A percentile compares a stretch with the other conserved stretches of the same genome.
Evolutionary conservation across 805 yeast species (phyloP).

Genomic region (Kuraishia capsulata): DNA sequence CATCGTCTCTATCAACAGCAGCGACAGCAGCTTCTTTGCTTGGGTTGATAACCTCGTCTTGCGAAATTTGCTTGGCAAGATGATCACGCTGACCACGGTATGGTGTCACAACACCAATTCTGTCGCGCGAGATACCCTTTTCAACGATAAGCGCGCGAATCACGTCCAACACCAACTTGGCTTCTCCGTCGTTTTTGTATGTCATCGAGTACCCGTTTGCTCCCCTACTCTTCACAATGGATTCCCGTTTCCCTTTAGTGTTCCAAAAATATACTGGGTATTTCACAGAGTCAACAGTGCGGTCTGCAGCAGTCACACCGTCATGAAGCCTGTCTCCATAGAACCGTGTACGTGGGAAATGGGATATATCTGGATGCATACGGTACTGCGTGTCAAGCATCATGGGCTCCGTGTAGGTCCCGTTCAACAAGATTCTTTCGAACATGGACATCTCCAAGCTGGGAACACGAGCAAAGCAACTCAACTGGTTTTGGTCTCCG

Average conservation of each 20-base stretch:
- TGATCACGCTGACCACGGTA: slow-evolving; percentile 67
- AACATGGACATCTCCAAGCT: slow-evolving; percentile 58
- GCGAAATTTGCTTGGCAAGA: slow-evolving; percentile 38
- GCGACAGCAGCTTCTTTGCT: slow-evolving; percentile 32
- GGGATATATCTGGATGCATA: slow-evolving; percentile 58
- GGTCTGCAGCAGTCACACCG: slow-evolving; percentile 49
- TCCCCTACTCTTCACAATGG: slow-evolving; percentile 26
- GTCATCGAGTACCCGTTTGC: slow-evolving; percentile 48
- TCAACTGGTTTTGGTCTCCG: slow-evolving; percentile 70
- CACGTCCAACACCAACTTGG: slow-evolving; percentile 33
- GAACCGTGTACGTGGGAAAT: slow-evolving; percentile 44
- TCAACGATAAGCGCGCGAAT: slow-evolving; percentile 43
- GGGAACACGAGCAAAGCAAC: slow-evolving; percentile 63
- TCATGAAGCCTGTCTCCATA: slow-evolving; percentile 40
- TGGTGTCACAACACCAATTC: slow-evolving; percentile 67
- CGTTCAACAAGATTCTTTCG: slow-evolving; percentile 56
- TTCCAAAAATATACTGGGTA: slow-evolving; percentile 57
- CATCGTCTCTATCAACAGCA: slow-evolving; percentile 56
- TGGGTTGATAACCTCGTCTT: slow-evolving; percentile 51
- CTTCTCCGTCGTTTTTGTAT: slow-evolving; percentile 48
- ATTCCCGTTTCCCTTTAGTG: slow-evolving; percentile 40
- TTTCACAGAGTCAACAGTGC: slow-evolving; percentile 35
- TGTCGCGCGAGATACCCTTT: slow-evolving; percentile 36
- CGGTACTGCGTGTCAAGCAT: slow-evolving; percentile 66
- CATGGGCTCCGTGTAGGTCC: slow-evolving; percentile 49